phyloP scores from a whole-genome alignment of 129 eudicot genomes.

The Chrysanthemum seticuspe region DNA sequence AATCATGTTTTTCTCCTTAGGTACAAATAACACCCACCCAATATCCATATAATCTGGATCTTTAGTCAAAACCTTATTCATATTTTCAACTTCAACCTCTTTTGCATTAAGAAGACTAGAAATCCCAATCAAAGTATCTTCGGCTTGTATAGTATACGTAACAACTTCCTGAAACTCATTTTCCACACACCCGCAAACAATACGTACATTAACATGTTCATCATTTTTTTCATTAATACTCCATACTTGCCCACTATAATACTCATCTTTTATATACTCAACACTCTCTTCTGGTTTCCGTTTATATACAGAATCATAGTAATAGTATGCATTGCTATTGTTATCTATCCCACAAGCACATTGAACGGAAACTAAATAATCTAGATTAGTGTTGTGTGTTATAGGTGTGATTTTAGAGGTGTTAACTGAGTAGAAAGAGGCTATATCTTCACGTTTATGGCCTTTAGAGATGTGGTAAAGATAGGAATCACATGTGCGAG shows the following conservation, averaged over 20 bases:
- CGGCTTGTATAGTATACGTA: conserved; percentile 34
- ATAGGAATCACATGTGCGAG: conserved; percentile 33
- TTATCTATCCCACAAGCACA: conserved; percentile 36
- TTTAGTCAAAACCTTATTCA: conserved; percentile 35
- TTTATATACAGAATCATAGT: conserved; percentile 30
- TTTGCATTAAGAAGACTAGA: conserved; percentile 34
- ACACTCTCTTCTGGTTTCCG: conserved; percentile 30
- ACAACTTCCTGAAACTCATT: conserved; percentile 27
- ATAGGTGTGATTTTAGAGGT: conserved; percentile 37
- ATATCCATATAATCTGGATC: conserved; percentile 39
- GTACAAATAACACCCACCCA: conserved; percentile 51
- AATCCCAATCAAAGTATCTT: conserved; percentile 35
- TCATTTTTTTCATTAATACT: conserved; percentile 29
- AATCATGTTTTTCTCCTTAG: conserved; percentile 34
- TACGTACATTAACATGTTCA: conserved; percentile 18
- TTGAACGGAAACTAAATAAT: conserved; percentile 31
- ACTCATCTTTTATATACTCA: conserved; percentile 25
- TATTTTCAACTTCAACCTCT: conserved; percentile 34
- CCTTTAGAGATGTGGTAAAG: conserved; percentile 47
- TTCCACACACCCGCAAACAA: conserved; percentile 39
- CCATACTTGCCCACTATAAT: conserved; percentile 42
- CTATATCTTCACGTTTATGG: conserved; percentile 26
- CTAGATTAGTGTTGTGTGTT: conserved; percentile 23
- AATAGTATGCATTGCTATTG: conserved; percentile 25
- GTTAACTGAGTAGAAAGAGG: conserved; percentile 42